Conservation (phyloP, 768 basidiomycete species). For the Daedaleopsis nitida region DNA sequence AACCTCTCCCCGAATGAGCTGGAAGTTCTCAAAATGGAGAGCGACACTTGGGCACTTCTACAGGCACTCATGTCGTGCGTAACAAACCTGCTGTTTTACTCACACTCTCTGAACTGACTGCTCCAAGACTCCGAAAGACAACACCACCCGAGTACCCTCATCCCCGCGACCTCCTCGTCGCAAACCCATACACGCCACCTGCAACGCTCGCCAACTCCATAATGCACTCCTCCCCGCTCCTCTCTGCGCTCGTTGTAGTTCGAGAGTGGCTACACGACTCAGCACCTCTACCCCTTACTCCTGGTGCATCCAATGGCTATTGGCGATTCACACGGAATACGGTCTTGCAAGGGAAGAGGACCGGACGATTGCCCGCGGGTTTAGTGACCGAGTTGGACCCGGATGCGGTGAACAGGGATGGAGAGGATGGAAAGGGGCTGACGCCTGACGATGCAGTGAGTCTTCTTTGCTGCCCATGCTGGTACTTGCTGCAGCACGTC, state of each 20-base stretch:
- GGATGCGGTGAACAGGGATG: constrained; percentile 61
- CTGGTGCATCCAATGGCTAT: constrained; percentile 80
- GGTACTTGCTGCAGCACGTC: too few species aligned
- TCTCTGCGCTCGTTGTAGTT: constrained; percentile 76
- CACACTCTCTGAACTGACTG: neutral
- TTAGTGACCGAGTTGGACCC: constrained; percentile 78
- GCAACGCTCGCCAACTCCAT: constrained; percentile 74
- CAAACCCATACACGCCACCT: constrained; percentile 84
- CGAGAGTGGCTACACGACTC: constrained; percentile 90
- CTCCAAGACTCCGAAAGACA: constrained; percentile 65
- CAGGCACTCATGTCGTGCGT: constrained; percentile 79
- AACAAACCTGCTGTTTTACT: neutral
- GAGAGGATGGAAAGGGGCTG: constrained; percentile 54
- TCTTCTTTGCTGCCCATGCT: constrained; percentile 1
- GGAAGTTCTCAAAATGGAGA: constrained; percentile 68
- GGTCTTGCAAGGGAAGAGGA: constrained; percentile 64
- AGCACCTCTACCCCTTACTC: constrained; percentile 64
- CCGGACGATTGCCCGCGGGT: constrained; percentile 47
- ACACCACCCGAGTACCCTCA: constrained; percentile 48
- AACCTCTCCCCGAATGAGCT: constrained; percentile 50
- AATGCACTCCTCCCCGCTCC: constrained; percentile 64
- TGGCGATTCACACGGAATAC: constrained; percentile 81
- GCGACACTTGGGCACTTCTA: constrained; percentile 80
- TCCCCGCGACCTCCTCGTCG: constrained; percentile 55
- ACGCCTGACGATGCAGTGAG: constrained; percentile 81